Evolutionary conservation across 164 flowering plant genomes (phyloP).

Genomic region (Cinnamomum chago): DNA sequence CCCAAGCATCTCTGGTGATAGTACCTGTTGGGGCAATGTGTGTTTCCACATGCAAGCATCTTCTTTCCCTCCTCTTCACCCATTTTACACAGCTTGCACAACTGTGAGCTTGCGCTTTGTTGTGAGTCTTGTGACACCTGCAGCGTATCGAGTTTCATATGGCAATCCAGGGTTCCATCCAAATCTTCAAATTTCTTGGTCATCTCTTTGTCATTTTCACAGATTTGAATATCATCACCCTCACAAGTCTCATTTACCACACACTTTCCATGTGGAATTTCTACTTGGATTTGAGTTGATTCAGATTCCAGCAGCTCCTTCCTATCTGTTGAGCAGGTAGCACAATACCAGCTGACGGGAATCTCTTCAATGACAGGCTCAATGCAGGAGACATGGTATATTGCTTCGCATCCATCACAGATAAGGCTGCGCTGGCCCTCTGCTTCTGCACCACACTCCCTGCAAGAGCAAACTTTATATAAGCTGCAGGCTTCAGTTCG

Average conservation of each 20-base stretch:
- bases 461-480: slow-evolving; percentile 33
- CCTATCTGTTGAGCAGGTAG: slow-evolving; percentile 43
- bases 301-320: slow-evolving; percentile 26
- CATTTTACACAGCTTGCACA: slow-evolving; percentile 53
- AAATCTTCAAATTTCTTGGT: slow-evolving; percentile 22
- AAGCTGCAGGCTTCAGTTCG: slow-evolving; percentile 29
- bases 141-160: slow-evolving; percentile 13
- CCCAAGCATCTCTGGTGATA: slow-evolving; percentile 72
- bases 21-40: slow-evolving; percentile 43
- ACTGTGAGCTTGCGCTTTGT: background rate
- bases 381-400: slow-evolving; percentile 69
- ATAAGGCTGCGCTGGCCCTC: slow-evolving; percentile 52
- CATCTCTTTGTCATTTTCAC: slow-evolving; percentile 8
- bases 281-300: slow-evolving; percentile 5
- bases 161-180: slow-evolving; percentile 38
- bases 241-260: slow-evolving; percentile 57
- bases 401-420: slow-evolving; percentile 80
- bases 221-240: slow-evolving; percentile 14
- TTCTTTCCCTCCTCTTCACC: slow-evolving; percentile 29
- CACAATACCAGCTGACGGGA: slow-evolving; percentile 72
- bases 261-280: slow-evolving; percentile 52
- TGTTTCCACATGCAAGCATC: slow-evolving; percentile 46
- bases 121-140: slow-evolving; percentile 7
- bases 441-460: slow-evolving; percentile 49
- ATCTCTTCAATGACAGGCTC: slow-evolving; percentile 55